Conservation (phyloP, 768 basidiomycete genomes). For the Termitomyces sp. region DNA sequence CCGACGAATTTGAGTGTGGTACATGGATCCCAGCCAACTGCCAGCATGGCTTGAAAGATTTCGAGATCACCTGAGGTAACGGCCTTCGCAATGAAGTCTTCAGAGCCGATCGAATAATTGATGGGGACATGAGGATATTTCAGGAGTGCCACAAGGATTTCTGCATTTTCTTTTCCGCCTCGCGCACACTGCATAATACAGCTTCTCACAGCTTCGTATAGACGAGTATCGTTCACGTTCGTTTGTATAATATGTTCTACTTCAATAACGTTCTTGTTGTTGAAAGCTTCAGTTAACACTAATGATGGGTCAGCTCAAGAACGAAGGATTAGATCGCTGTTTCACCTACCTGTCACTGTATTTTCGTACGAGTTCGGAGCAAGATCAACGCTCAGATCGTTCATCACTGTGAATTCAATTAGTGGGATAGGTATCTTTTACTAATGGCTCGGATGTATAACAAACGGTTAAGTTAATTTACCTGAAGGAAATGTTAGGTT, state of each 20-base stretch:
- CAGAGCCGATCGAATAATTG: not conserved
- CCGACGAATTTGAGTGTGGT: not conserved
- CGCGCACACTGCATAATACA: not conserved
- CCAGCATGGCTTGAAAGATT: not conserved
- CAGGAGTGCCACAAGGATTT: not conserved
- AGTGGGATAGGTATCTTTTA: too few relatives aligned
- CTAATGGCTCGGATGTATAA: too few relatives aligned
- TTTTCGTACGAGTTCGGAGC: too few relatives aligned
- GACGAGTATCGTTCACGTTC: not conserved
- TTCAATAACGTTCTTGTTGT: not conserved
- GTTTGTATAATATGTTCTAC: not conserved
- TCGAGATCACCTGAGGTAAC: not conserved
- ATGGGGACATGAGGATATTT: not conserved
- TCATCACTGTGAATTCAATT: too few relatives aligned
- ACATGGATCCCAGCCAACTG: not conserved
- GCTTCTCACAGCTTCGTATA: not conserved
- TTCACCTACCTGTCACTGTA: too few relatives aligned
- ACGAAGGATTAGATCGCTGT: too few relatives aligned
- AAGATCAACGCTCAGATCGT: too few relatives aligned
- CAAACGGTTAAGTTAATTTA: too few relatives aligned
- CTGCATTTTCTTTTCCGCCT: not conserved
- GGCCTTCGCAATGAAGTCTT: not conserved
- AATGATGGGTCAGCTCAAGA: not conserved
- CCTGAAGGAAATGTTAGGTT: too few relatives aligned
- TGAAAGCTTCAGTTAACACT: not conserved